Percentiles rank a stretch among this genome's conserved stretches.
Conservation (phyloP, 2,329 filamentous ascomycete genomes). For the Botrytis squamosa region DNA sequence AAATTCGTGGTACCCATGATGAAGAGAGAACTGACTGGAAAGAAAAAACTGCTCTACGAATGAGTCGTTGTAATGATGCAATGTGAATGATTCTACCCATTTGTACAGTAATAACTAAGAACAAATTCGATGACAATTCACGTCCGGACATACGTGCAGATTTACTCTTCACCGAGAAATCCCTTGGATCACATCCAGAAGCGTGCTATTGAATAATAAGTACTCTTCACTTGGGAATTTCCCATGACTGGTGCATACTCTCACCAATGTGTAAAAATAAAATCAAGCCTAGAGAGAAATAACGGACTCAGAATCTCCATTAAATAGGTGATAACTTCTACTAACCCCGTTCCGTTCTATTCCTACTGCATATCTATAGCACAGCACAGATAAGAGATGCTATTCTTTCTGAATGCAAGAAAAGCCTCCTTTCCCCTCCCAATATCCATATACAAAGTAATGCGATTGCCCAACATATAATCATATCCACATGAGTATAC, state of each 20-base stretch:
- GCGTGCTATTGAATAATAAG: too few species aligned
- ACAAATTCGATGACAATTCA: neutral
- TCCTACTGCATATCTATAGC: neutral
- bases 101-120: accelerated
- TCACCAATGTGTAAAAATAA: neutral
- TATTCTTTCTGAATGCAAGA: neutral
- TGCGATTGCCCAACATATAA: neutral
- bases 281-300: neutral
- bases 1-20: too few species aligned
- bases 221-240: too few species aligned
- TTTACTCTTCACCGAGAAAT: neutral
- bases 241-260: too few species aligned
- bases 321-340: neutral
- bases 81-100: accelerated
- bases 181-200: neutral
- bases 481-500: conserved; percentile 9
- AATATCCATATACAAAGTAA: neutral
- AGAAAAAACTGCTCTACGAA: neutral
- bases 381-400: neutral
- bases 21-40: neutral
- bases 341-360: neutral
- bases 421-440: neutral
- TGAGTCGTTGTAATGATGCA: neutral
- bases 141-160: neutral
- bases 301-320: neutral